phyloP scores from a whole-genome alignment of 1,139 yeast species.

The Zhuliangozyma parablackwelliae region DNA sequence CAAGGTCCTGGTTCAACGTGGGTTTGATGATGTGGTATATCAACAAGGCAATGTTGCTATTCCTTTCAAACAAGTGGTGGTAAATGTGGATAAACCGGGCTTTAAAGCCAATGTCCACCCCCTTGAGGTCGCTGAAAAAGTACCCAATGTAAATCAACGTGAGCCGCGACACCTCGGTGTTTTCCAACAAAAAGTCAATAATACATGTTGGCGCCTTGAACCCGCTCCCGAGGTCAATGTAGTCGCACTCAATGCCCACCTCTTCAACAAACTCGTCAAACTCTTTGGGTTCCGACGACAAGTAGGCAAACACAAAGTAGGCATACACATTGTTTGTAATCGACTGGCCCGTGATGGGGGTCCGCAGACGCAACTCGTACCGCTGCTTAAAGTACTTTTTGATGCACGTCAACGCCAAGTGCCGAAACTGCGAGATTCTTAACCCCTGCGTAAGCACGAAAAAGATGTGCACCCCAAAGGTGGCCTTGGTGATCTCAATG shows the following conservation, averaged over 20 bases:
- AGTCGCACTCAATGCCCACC: slow-evolving; percentile 34
- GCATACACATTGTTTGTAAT: slow-evolving; percentile 22
- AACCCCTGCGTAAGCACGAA: slow-evolving; percentile 58
- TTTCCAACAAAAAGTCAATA: slow-evolving; percentile 45
- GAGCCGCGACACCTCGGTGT: slow-evolving; percentile 38
- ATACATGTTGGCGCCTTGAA: slow-evolving; percentile 45
- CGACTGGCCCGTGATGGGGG: slow-evolving; percentile 5
- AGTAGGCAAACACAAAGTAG: slow-evolving; percentile 54
- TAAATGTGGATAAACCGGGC: slow-evolving; percentile 51
- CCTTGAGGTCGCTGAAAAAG: slow-evolving; percentile 43
- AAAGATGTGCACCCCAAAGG: slow-evolving; percentile 54
- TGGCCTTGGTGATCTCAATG: slow-evolving; percentile 37
- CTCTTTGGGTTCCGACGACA: slow-evolving; percentile 46
- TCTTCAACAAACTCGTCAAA: slow-evolving; percentile 43
- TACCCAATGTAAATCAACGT: slow-evolving; percentile 49
- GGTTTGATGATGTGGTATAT: slow-evolving; percentile 43
- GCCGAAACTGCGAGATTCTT: slow-evolving; percentile 56
- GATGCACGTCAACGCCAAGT: slow-evolving; percentile 51
- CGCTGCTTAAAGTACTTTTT: slow-evolving; percentile 47
- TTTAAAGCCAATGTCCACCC: slow-evolving; percentile 42
- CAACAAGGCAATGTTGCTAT: slow-evolving; percentile 35
- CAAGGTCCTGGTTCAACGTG: slow-evolving; percentile 35
- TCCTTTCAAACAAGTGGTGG: slow-evolving; percentile 34
- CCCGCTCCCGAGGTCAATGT: slow-evolving; percentile 26
- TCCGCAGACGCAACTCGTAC: slow-evolving; percentile 15